These are phyloP conservation scores for Erysimum cheiranthoides DNA, from an alignment of 345 rosid species.

Conservation along the genomic window DNA sequence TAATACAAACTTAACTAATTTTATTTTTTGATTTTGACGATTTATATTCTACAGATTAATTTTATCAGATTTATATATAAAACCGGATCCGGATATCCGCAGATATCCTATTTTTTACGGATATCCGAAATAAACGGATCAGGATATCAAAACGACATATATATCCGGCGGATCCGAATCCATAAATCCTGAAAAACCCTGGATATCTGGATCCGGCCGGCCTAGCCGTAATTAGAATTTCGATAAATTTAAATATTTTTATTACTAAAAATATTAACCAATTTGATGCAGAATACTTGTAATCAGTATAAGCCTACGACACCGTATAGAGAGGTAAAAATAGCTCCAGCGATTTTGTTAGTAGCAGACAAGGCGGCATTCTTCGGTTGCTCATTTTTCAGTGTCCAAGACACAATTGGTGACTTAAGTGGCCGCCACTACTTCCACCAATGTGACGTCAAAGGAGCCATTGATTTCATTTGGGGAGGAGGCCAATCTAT, in stretches of 20 bases:
- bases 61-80: too few species aligned
- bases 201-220: too few species aligned
- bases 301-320: not conserved
- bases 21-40: too few species aligned
- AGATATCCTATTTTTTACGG: too few species aligned
- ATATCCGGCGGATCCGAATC: too few species aligned
- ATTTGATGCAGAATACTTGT: conserved; percentile 47
- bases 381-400: conserved; percentile 38
- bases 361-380: conserved; percentile 46
- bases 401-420: conserved; percentile 50
- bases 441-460: conserved; percentile 44
- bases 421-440: conserved; percentile 49
- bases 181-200: too few species aligned
- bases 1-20: too few species aligned
- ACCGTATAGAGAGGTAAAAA: not conserved
- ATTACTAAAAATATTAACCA: not conserved
- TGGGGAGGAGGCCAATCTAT: conserved; percentile 53
- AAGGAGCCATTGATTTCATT: conserved; percentile 53
- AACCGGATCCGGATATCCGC: too few species aligned
- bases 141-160: too few species aligned
- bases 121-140: too few species aligned
- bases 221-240: not conserved
- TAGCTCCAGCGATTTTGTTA: conserved; percentile 50
- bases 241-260: not conserved
- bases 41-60: too few species aligned